Evolutionary conservation across 2,329 filamentous ascomycete genomes (phyloP), one percentile per base, ranked within the genome.

Genomic region (Fusarium anthophilum): DNA sequence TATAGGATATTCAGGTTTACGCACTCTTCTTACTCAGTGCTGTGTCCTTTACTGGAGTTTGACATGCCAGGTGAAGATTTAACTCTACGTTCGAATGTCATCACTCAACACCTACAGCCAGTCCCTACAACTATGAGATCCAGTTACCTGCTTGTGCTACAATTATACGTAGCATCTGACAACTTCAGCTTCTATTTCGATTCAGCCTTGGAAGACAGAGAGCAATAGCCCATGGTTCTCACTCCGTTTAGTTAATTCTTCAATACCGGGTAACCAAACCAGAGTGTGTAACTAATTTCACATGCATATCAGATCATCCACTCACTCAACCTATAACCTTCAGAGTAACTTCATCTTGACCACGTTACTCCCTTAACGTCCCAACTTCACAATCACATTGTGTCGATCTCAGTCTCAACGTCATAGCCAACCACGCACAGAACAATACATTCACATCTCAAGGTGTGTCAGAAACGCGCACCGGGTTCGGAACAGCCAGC

Each of bases 351-450:
- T 51, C 24, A 69, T 45, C 37, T 26, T 38, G 28, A 18, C 43
- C 24, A 22, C 38, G 44, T 43, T 30, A 66, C 44, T 50, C n/a
- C 24, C 44, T 57, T 45, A 38, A 58, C n/a, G 22, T 43, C 50
- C 39, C 20, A 54, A 47, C 26, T 17, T 51, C n/a, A 45, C 28
- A 47, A 22, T n/a, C n/a, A 37, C 39, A 47, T 38, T 24, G 32
- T 58, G 47, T 58, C 60, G 60, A 70, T 70, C 66, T 54, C 20
- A 18, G 26, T 43, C 45, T 17, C 24, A 41, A 59, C 63, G 57
- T 68, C 68, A 68, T 72, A 12, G 22, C 24, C 44, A 39, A 63
- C 32, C 26, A 30, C 30, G 32, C 39, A 59, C 37, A 69, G 35
- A 35, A 60, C 72, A 66, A 37, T 28, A 35, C 56, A 63, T 62